Evolutionary conservation across 2,329 filamentous ascomycete genomes (phyloP).

Genomic region (Chrysosporium keratinophilum): DNA sequence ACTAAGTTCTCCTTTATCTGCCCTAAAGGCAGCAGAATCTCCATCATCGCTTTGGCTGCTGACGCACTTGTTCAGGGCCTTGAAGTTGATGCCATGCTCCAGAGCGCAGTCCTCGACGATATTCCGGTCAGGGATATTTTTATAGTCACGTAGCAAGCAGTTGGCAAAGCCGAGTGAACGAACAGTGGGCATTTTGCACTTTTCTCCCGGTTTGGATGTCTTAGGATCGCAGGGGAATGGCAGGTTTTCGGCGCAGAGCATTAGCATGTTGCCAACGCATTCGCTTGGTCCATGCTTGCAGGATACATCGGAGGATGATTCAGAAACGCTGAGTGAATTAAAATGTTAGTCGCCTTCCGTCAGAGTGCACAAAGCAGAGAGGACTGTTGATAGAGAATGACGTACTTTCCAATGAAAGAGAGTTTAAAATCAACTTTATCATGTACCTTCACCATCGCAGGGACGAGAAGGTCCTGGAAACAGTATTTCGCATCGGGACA

Average conservation of each 20-base stretch:
- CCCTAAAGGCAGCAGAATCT: constrained; percentile 35
- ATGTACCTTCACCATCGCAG: constrained; percentile 69
- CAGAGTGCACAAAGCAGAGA: no score
- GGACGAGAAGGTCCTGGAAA: constrained; percentile 67
- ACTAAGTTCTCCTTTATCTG: constrained; percentile 49
- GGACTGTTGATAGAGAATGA: constrained; percentile 13
- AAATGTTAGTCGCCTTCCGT: constrained; percentile 41
- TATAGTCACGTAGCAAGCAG: constrained; percentile 70
- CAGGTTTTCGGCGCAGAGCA: constrained; percentile 75
- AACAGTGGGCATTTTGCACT: constrained; percentile 63
- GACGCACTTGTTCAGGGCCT: constrained; percentile 69
- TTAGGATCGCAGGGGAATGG: constrained; percentile 27
- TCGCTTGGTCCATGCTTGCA: constrained; percentile 86
- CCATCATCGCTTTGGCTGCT: constrained; percentile 63
- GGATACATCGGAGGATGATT: constrained; percentile 67
- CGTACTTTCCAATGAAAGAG: constrained; percentile 75
- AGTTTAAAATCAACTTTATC: constrained; percentile 85
- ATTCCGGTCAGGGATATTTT: constrained; percentile 63
- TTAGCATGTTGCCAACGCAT: constrained; percentile 88
- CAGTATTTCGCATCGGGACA: constrained; percentile 86
- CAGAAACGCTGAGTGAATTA: constrained; percentile 52
- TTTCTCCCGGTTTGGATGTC: constrained; percentile 27
- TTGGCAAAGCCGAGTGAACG: constrained; percentile 86
- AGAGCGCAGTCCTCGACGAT: constrained; percentile 79
- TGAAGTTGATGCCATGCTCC: constrained; percentile 80